Evolutionary conservation across 352 stramenopile species (phyloP).

Genomic region (Pythium vanterpoolii): DNA sequence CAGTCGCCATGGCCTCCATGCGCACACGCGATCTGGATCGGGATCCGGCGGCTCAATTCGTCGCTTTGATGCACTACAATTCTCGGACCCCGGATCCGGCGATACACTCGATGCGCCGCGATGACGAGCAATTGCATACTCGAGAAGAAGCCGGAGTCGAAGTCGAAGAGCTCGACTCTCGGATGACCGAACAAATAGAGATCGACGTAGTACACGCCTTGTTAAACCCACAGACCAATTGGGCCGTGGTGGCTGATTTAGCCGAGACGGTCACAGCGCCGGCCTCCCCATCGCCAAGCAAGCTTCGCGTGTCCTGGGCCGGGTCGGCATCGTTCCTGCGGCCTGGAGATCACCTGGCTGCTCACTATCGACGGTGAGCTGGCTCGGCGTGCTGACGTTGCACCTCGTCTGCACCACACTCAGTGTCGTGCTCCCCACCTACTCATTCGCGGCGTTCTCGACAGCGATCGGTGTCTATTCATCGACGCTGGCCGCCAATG

Average conservation of each 20-base stretch:
- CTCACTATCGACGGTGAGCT: conserved; percentile 7
- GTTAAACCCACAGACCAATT: neutral
- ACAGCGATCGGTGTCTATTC: neutral
- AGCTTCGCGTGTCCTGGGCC: neutral
- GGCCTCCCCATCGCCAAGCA: conserved; percentile 16
- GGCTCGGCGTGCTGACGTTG: conserved; percentile 9
- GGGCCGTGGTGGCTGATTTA: neutral
- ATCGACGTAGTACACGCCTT: neutral
- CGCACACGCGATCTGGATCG: neutral
- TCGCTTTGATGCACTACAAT: conserved; percentile 1
- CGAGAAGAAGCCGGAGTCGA: conserved; percentile 13
- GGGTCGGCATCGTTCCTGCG: neutral
- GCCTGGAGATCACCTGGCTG: neutral
- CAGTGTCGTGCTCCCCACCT: neutral
- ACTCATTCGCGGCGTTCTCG: conserved; percentile 4
- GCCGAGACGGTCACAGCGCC: neutral
- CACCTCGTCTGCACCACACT: conserved; percentile 8
- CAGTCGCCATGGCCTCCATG: neutral
- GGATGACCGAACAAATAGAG: neutral
- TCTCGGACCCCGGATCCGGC: conserved; percentile 18
- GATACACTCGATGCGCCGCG: conserved; percentile 23
- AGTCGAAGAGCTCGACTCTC: conserved; percentile 20
- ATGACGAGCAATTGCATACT: conserved; percentile 8
- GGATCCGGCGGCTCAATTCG: conserved; percentile 11
- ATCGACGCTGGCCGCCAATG: conserved; percentile 9